phyloP scores from a whole-genome alignment of 805 yeast genomes.

The Lipomyces sp. region DNA sequence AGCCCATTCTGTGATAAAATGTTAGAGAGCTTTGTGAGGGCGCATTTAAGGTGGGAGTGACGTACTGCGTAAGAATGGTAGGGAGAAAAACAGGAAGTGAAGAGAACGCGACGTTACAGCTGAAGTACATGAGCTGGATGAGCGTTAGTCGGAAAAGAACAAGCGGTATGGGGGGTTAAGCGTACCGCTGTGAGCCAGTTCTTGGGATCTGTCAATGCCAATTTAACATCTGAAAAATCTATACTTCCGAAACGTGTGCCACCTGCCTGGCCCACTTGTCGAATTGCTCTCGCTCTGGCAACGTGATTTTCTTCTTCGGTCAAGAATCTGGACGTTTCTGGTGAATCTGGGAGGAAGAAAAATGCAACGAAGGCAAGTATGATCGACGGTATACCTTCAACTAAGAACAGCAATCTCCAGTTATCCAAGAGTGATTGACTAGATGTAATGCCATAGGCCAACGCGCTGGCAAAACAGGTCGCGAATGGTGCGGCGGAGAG shows the following conservation, averaged over 20 bases:
- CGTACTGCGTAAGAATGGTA: slow-evolving; percentile 4
- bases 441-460: slow-evolving; percentile 52
- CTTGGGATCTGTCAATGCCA: slow-evolving; percentile 3
- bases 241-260: slow-evolving; percentile 1
- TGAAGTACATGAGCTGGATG: slow-evolving; percentile 10
- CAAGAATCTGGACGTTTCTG: slow-evolving; percentile 46
- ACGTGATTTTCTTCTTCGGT: not conserved
- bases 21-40: slow-evolving; percentile 1
- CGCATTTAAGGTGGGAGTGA: not conserved
- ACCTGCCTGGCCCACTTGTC: slow-evolving; percentile 7
- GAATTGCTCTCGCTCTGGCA: slow-evolving; percentile 8
- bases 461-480: slow-evolving; percentile 49
- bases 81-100: slow-evolving; percentile 5
- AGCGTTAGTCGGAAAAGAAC: not conserved
- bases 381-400: slow-evolving; percentile 53
- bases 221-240: not conserved
- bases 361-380: slow-evolving; percentile 45
- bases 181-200: slow-evolving; percentile 7
- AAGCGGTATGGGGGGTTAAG: not conserved
- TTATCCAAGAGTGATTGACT: slow-evolving; percentile 45
- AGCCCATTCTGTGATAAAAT: slow-evolving; percentile 1
- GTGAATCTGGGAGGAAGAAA: slow-evolving; percentile 69
- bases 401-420: slow-evolving; percentile 61
- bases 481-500: slow-evolving; percentile 48
- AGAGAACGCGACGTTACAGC: slow-evolving; percentile 9